These are phyloP conservation scores for Calonectria pseudoturangicola DNA, from an alignment of 2,329 filamentous ascomycete genomes.

Conservation along the genomic window DNA sequence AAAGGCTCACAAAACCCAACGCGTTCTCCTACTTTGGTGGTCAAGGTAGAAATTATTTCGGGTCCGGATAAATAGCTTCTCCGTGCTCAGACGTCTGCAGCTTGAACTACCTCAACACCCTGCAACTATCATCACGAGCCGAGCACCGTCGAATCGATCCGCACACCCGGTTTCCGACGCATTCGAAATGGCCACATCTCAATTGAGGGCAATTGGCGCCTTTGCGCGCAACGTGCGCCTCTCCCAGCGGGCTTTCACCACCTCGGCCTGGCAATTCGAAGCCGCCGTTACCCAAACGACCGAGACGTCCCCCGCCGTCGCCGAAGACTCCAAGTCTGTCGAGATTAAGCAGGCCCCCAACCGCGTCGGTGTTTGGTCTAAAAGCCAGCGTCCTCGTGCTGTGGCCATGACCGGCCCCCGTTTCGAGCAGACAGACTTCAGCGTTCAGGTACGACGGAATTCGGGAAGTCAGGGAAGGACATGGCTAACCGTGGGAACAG, in stretches of 20 bases:
- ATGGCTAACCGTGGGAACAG: conserved; percentile 68
- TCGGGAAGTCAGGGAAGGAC: conserved; percentile 33
- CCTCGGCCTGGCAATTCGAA: conserved; percentile 69
- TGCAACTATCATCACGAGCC: conserved; percentile 46
- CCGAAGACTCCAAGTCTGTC: conserved; percentile 65
- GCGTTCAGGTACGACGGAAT: conserved; percentile 82
- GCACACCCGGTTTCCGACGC: conserved; percentile 52
- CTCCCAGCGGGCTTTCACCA: conserved; percentile 68
- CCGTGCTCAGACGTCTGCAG: conserved; percentile 43
- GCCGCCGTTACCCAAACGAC: conserved; percentile 63
- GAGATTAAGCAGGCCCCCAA: conserved; percentile 89
- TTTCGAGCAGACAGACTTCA: conserved; percentile 98
- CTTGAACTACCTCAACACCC: conserved; percentile 52
- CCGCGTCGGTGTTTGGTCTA: conserved; percentile 86
- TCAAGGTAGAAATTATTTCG: conserved; percentile 49
- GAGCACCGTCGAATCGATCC: conserved; percentile 52
- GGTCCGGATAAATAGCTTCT: conserved; percentile 50
- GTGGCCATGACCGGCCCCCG: conserved; percentile 94
- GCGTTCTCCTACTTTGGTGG: neutral
- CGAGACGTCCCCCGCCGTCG: conserved; percentile 65
- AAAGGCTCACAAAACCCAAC: neutral
- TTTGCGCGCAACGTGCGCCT: conserved; percentile 67
- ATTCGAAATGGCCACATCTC: conserved; percentile 64
- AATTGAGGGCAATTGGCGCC: conserved; percentile 66
- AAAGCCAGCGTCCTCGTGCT: conserved; percentile 87